These are phyloP conservation scores for Penstemon davidsonii DNA, from an alignment of 257 asterid species.

Conservation along the genomic window DNA sequence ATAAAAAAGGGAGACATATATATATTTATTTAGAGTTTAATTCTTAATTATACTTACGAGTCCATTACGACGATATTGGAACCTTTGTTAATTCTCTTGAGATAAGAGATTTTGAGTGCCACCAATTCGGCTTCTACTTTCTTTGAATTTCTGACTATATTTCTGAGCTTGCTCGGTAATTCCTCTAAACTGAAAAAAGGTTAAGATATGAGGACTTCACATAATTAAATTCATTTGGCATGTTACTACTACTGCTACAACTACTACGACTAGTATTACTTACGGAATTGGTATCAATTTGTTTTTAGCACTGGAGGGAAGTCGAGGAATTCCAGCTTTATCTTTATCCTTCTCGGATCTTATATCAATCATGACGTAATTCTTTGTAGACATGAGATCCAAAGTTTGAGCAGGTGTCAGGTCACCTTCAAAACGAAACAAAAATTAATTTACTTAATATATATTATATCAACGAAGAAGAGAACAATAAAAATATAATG, in stretches of 20 bases:
- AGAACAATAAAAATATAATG: neutral
- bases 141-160: conserved; percentile 68
- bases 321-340: conserved; percentile 88
- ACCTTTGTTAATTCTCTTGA: conserved; percentile 75
- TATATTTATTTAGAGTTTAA: neutral
- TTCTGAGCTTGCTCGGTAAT: conserved; percentile 69
- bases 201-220: too few relatives aligned
- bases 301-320: conserved; percentile 76
- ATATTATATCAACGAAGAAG: neutral
- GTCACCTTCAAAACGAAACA: conserved; percentile 52
- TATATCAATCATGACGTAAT: conserved; percentile 81
- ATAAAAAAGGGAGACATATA: neutral
- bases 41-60: conserved; percentile 56
- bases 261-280: conserved; percentile 31
- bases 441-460: conserved; percentile 12
- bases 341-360: conserved; percentile 91
- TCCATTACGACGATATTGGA: conserved; percentile 81
- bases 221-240: too few relatives aligned
- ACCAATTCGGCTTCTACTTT: conserved; percentile 86
- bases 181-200: conserved; percentile 73
- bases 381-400: conserved; percentile 76
- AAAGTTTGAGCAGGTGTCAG: conserved; percentile 84
- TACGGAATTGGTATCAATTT: conserved; percentile 79
- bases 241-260: too few relatives aligned
- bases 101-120: conserved; percentile 87